A percentile compares a stretch with the other conserved stretches of the same genome.
phyloP scores from a whole-genome alignment of 305 asterid genomes.

The Fraxinus paxiana region DNA sequence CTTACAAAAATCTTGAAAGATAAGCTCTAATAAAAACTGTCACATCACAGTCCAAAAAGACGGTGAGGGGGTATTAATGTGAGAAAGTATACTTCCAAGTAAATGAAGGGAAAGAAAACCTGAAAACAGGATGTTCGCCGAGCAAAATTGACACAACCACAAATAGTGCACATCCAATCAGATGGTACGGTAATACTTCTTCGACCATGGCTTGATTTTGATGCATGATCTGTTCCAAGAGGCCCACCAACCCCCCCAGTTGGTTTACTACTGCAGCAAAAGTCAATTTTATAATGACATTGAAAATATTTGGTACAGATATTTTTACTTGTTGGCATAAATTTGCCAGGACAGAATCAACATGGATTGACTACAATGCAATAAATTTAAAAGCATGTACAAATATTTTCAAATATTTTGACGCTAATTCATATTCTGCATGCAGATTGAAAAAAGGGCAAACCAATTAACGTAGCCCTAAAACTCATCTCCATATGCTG shows the following conservation, averaged over 20 bases:
- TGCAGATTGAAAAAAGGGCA: background rate
- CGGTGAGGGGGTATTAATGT: background rate
- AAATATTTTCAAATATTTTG: background rate
- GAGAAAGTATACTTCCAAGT: background rate
- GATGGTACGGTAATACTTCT: constrained; percentile 64
- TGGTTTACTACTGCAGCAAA: constrained; percentile 88
- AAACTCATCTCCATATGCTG: background rate
- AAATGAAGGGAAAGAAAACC: constrained; percentile 40
- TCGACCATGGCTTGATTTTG: constrained; percentile 73
- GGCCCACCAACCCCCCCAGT: constrained; percentile 67
- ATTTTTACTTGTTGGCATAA: background rate
- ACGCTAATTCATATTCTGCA: background rate
- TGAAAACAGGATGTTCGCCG: constrained; percentile 94
- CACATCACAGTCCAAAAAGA: background rate
- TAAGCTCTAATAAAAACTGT: constrained; percentile 7
- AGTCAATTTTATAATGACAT: constrained; percentile 12
- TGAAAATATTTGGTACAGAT: constrained; percentile 5
- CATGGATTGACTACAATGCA: background rate
- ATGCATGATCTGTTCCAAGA: constrained; percentile 51
- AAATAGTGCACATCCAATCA: constrained; percentile 97
- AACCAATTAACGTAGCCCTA: background rate
- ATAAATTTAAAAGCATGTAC: background rate
- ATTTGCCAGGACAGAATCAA: constrained; percentile 4
- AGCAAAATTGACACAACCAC: constrained; percentile 94
- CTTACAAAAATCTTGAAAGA: constrained; percentile 5